These are phyloP conservation scores for Raffaelea albimanens DNA, from an alignment of 2,329 filamentous ascomycete species.

Conservation along the genomic window DNA sequence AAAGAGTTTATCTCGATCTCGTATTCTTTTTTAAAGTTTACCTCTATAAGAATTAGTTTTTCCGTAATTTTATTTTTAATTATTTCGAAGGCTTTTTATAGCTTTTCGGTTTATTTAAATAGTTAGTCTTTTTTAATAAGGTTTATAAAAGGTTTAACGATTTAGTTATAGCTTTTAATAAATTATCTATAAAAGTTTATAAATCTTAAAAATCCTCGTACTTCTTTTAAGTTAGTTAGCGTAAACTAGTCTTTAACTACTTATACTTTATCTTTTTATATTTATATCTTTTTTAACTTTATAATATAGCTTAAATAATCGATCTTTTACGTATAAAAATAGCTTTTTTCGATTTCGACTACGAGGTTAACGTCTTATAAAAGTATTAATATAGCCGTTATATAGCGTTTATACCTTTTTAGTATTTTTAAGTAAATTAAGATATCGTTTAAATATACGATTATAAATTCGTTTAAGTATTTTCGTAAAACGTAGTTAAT, in stretches of 20 bases:
- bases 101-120: constrained; percentile 7
- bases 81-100: constrained; percentile 11
- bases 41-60: constrained; percentile 3
- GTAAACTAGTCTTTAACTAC: constrained; percentile 1
- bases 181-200: constrained; percentile 23
- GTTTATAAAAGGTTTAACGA: constrained; percentile 14
- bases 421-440: constrained; percentile 7
- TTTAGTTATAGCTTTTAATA: constrained; percentile 16
- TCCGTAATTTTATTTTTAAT: constrained; percentile 14
- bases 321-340: background rate
- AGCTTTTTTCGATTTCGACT: background rate
- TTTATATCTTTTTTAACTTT: background rate
- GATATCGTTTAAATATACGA: constrained; percentile 13
- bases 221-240: constrained; percentile 18
- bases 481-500: too few species aligned
- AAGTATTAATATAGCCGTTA: too few species aligned
- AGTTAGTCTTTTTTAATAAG: constrained; percentile 11
- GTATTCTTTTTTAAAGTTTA: constrained; percentile 8
- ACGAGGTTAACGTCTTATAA: constrained; percentile 2
- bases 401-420: background rate
- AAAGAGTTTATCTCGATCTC: constrained; percentile 15
- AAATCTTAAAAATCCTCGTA: constrained; percentile 11
- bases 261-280: background rate
- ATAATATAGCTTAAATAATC: background rate
- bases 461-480: too few species aligned